These are phyloP conservation scores for Mrakia blollopis DNA, from an alignment of 768 basidiomycete species.

Conservation along the genomic window DNA sequence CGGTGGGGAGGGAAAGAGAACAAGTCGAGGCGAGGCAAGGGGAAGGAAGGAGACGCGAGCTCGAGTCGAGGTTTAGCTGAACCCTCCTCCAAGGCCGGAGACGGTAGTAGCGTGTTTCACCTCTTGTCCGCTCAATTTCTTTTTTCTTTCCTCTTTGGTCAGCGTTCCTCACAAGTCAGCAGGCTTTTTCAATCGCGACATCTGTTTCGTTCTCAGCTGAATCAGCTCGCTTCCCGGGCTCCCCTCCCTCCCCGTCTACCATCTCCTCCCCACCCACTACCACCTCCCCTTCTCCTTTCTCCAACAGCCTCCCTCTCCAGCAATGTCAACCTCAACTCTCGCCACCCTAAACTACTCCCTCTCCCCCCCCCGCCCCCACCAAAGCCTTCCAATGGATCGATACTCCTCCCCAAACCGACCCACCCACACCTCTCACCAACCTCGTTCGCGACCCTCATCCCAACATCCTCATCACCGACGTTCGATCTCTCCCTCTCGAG, in stretches of 20 bases:
- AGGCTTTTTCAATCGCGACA: too few species aligned
- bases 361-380: background rate
- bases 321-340: too few species aligned
- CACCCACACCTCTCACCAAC: conserved; percentile 6
- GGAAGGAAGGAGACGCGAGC: background rate
- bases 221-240: too few species aligned
- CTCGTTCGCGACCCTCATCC: background rate
- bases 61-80: too few species aligned
- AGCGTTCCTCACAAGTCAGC: too few species aligned
- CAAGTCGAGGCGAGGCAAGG: too few species aligned
- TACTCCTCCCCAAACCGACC: background rate
- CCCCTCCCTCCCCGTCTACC: background rate
- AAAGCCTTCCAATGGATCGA: conserved; percentile 23
- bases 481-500: background rate
- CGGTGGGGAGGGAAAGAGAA: too few species aligned
- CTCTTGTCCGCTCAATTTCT: too few species aligned
- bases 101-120: too few species aligned
- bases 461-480: background rate
- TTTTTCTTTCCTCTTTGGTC: too few species aligned
- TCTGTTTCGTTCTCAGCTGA: too few species aligned
- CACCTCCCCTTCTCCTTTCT: background rate
- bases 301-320: background rate
- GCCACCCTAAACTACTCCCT: conserved; percentile 22
- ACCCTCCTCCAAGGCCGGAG: too few species aligned
- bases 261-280: background rate